Conservation (phyloP, 345 rosid species). For the Hypericum androsaemum region DNA sequence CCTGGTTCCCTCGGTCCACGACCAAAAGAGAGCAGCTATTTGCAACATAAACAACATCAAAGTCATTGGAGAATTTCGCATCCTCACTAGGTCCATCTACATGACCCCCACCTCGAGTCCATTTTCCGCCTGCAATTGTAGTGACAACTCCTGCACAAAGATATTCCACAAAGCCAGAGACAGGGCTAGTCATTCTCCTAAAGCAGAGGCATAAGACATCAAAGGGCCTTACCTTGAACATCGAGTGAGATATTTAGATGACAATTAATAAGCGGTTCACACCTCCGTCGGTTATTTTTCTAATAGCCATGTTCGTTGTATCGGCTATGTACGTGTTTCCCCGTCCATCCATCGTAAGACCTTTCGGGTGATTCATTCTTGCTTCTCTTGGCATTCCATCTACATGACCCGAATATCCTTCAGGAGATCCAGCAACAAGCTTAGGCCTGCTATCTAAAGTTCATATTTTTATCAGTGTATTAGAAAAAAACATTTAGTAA, state of each 20-base stretch:
- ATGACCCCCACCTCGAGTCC: slow-evolving; percentile 56
- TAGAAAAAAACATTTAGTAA: too few relatives aligned
- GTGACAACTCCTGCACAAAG: slow-evolving; percentile 59
- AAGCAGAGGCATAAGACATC: too few relatives aligned
- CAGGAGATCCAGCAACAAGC: slow-evolving; percentile 22
- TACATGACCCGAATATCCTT: slow-evolving; percentile 24
- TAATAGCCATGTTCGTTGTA: slow-evolving; percentile 25
- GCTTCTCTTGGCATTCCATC: slow-evolving; percentile 25
- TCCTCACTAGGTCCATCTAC: slow-evolving; percentile 75
- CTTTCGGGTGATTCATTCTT: slow-evolving; percentile 26
- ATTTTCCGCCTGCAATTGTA: slow-evolving; percentile 83
- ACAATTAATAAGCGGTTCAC: not conserved
- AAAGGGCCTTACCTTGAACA: not conserved
- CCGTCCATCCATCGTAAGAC: slow-evolving; percentile 16
- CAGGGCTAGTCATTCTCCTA: too few relatives aligned
- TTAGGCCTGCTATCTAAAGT: slow-evolving; percentile 20
- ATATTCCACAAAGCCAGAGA: too few relatives aligned
- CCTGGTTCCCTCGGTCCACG: slow-evolving; percentile 79
- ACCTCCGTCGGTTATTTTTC: slow-evolving; percentile 24
- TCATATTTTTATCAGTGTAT: not conserved
- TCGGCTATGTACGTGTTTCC: slow-evolving; percentile 26
- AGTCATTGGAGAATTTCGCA: slow-evolving; percentile 77
- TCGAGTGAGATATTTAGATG: not conserved
- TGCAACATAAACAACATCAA: slow-evolving; percentile 62
- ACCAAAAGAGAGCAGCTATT: slow-evolving; percentile 80